These are phyloP conservation scores for Fraxinus anomala DNA, from an alignment of 257 asterid genomes.

Conservation along the genomic window DNA sequence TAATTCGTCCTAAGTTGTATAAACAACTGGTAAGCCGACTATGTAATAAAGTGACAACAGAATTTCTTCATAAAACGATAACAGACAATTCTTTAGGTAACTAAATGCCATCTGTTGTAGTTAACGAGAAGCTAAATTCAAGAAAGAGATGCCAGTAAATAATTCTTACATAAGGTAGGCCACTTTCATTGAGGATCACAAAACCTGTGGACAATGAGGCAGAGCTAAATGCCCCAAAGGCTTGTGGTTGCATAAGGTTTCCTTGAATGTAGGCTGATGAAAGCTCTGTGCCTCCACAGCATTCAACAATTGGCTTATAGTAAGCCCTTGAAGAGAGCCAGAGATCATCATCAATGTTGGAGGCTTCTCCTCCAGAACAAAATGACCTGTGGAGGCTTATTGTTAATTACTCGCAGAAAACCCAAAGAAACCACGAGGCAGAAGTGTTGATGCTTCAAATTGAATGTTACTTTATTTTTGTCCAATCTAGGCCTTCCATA, in stretches of 20 bases:
- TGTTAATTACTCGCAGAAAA: constrained; percentile 15
- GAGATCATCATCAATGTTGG: constrained; percentile 81
- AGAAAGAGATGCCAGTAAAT: constrained; percentile 13
- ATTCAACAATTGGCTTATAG: constrained; percentile 74
- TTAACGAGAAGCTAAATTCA: background rate
- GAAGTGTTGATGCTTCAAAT: background rate
- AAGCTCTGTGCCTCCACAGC: constrained; percentile 98
- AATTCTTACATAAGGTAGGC: constrained; percentile 63
- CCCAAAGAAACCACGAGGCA: background rate
- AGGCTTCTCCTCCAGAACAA: constrained; percentile 82
- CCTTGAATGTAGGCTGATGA: constrained; percentile 72
- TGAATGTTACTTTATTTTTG: constrained; percentile 62
- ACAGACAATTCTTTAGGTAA: background rate
- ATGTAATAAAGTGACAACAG: no score
- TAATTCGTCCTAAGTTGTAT: background rate
- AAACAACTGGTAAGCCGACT: background rate
- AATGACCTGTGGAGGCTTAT: constrained; percentile 51
- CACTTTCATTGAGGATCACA: constrained; percentile 74
- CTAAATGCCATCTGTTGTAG: background rate
- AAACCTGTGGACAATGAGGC: constrained; percentile 70
- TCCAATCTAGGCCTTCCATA: constrained; percentile 87
- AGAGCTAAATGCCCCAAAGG: constrained; percentile 83
- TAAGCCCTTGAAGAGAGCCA: constrained; percentile 91
- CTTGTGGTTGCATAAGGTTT: constrained; percentile 85
- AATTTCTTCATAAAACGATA: background rate